These are phyloP conservation scores for Antrodiella citrinella DNA, from an alignment of 768 basidiomycete species.

Conservation along the genomic window DNA sequence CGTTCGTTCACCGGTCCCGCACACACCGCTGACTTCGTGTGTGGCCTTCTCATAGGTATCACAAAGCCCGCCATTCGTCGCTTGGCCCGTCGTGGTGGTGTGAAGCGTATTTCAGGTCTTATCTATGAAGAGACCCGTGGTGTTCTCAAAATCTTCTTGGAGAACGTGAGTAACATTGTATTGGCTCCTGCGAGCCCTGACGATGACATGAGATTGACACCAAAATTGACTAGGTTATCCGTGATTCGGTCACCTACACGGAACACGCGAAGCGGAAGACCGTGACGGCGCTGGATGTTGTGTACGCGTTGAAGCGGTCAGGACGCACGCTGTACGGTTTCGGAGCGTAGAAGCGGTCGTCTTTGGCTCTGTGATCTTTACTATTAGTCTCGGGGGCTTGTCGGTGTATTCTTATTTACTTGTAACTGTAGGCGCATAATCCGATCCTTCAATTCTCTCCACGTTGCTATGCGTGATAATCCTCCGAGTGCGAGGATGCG, in stretches of 20 bases:
- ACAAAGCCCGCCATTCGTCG: constrained; percentile 58
- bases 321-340: constrained; percentile 91
- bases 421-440: constrained; percentile 19
- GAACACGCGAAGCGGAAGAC: constrained; percentile 97
- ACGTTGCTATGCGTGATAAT: constrained; percentile 10
- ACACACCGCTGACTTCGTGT: not conserved
- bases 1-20: not conserved
- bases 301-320: constrained; percentile 79
- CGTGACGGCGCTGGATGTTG: constrained; percentile 91
- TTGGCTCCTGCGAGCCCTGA: too few species aligned
- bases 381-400: constrained; percentile 14
- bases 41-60: constrained; percentile 29
- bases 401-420: constrained; percentile 25
- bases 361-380: not conserved
- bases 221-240: constrained; percentile 57
- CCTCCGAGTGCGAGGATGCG: too few species aligned
- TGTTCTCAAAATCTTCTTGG: constrained; percentile 50
- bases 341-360: constrained; percentile 51
- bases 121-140: constrained; percentile 64
- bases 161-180: constrained; percentile 27
- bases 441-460: constrained; percentile 1
- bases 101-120: constrained; percentile 52
- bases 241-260: constrained; percentile 96
- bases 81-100: constrained; percentile 60
- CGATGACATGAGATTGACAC: not conserved